Evolutionary conservation across 768 basidiomycete species (phyloP).

Genomic region (Boletus fagicola): DNA sequence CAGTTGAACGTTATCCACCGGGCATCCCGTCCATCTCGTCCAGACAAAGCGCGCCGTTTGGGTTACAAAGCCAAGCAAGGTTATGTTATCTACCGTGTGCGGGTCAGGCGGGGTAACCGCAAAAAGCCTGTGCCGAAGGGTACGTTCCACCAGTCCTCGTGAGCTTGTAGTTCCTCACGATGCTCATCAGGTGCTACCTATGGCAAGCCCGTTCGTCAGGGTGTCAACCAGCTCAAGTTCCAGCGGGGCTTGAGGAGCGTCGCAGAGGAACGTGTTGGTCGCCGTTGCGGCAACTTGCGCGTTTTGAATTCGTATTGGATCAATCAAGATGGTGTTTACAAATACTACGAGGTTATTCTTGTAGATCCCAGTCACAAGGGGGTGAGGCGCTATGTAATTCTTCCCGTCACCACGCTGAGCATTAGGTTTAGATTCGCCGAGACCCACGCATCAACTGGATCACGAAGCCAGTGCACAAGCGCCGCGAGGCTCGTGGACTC

Average conservation of each 20-base stretch:
- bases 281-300: slow-evolving; percentile 92
- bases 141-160: slow-evolving; percentile 32
- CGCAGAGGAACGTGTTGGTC: slow-evolving; percentile 98
- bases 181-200: slow-evolving; percentile 78
- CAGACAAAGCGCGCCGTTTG: slow-evolving; percentile 97
- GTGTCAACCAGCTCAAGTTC: slow-evolving; percentile 99
- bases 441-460: slow-evolving; percentile 99
- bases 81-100: slow-evolving; percentile 95
- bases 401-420: slow-evolving; percentile 11
- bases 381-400: slow-evolving; percentile 45
- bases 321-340: slow-evolving; percentile 98
- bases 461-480: slow-evolving; percentile 96
- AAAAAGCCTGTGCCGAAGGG: slow-evolving; percentile 99
- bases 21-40: slow-evolving; percentile 95
- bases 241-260: slow-evolving; percentile 90
- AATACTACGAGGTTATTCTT: slow-evolving; percentile 98
- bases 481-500: slow-evolving; percentile 95
- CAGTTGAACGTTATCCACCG: slow-evolving; percentile 98
- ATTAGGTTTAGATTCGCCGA: slow-evolving; percentile 68
- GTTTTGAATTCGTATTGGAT: slow-evolving; percentile 99
- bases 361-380: slow-evolving; percentile 95
- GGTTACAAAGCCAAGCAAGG: slow-evolving; percentile 99
- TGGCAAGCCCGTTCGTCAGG: slow-evolving; percentile 99
- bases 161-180: not conserved
- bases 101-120: slow-evolving; percentile 97